Evolutionary conservation across 768 basidiomycete species (phyloP).

Genomic region (Mycena filopes): DNA sequence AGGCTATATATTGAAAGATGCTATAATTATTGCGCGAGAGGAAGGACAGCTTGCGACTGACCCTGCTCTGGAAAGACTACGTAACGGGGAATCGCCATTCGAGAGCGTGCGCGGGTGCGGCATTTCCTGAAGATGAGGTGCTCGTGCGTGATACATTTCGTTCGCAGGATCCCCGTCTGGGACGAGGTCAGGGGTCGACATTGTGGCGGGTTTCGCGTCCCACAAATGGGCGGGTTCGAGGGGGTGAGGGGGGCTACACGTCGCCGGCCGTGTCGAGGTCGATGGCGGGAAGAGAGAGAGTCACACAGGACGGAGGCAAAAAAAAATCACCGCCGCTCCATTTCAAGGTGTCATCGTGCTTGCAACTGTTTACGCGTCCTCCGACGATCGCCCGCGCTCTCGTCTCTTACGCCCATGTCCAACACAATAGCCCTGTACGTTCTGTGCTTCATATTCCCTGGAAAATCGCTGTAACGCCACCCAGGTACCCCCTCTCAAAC

Average conservation of each 20-base stretch:
- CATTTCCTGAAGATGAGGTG: constrained; percentile 28
- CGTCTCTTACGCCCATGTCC: constrained; percentile 48
- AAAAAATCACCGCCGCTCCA: too few species aligned
- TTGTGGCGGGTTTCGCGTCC: not conserved
- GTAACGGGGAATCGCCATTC: constrained; percentile 55
- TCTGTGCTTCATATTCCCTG: not conserved
- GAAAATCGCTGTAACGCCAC: constrained; percentile 17
- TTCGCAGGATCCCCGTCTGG: not conserved
- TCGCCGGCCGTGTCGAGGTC: too few species aligned
- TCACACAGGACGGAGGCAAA: too few species aligned
- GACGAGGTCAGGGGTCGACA: constrained; percentile 21
- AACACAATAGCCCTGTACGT: constrained; percentile 64
- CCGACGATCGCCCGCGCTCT: not conserved
- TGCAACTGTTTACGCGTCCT: too few species aligned
- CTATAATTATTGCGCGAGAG: constrained; percentile 30
- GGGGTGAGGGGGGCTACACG: not conserved
- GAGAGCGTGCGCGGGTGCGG: constrained; percentile 37
- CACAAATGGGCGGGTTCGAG: too few species aligned
- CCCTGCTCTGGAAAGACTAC: constrained; percentile 70
- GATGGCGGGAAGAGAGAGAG: too few species aligned
- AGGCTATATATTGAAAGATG: constrained; percentile 50
- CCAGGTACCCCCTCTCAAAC: constrained; percentile 86
- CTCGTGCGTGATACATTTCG: constrained; percentile 20
- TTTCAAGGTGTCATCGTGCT: too few species aligned
- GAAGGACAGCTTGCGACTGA: constrained; percentile 45